phyloP scores from a whole-genome alignment of 352 stramenopile species.

The Phytophthora litchii region DNA sequence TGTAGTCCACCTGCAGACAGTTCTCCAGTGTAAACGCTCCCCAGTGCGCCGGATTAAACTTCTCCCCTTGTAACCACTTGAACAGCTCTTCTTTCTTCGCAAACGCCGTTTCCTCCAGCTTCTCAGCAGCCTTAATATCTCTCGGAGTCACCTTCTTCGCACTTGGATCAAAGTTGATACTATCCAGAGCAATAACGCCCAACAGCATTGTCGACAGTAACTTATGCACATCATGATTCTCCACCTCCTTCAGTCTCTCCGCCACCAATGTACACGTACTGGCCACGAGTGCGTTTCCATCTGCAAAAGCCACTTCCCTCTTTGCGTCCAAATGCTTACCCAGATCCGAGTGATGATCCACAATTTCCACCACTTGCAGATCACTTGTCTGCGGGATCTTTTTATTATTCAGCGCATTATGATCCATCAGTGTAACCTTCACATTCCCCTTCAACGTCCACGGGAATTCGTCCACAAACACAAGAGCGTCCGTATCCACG shows the following conservation, averaged over 20 bases:
- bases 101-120: slow-evolving; percentile 56
- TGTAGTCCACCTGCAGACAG: slow-evolving; percentile 83
- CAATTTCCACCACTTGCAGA: slow-evolving; percentile 65
- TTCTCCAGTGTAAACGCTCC: slow-evolving; percentile 61
- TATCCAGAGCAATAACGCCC: slow-evolving; percentile 80
- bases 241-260: slow-evolving; percentile 45
- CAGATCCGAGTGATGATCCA: slow-evolving; percentile 82
- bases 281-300: slow-evolving; percentile 71
- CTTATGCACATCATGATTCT: slow-evolving; percentile 28
- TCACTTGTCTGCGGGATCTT: slow-evolving; percentile 32
- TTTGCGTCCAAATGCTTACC: slow-evolving; percentile 49
- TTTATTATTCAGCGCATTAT: slow-evolving; percentile 78
- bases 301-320: slow-evolving; percentile 72
- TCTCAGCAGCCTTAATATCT: slow-evolving; percentile 46
- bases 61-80: slow-evolving; percentile 69
- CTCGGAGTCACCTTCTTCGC: slow-evolving; percentile 81
- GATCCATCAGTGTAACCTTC: slow-evolving; percentile 67
- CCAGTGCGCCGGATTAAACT: slow-evolving; percentile 74
- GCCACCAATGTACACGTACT: slow-evolving; percentile 84
- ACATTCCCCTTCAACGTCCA: slow-evolving; percentile 45
- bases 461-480: slow-evolving; percentile 84
- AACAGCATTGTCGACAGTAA: slow-evolving; percentile 77
- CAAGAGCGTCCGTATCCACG: slow-evolving; percentile 56
- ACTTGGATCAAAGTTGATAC: slow-evolving; percentile 73
- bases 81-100: slow-evolving; percentile 55